These are phyloP conservation scores for Cyclotella baltica DNA, from an alignment of 108 stramenopile genomes.

Conservation along the genomic window DNA sequence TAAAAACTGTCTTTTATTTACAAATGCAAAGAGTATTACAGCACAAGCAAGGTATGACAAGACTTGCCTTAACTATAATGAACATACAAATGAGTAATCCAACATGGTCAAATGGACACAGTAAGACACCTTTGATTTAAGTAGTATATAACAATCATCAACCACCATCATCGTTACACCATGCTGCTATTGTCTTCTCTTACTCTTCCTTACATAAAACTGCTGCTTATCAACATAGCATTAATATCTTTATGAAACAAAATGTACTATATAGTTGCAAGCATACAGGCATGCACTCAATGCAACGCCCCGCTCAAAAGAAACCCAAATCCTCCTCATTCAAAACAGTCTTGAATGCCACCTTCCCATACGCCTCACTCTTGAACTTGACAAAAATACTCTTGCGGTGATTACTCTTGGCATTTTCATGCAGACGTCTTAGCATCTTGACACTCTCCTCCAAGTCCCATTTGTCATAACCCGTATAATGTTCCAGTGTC, in stretches of 20 bases:
- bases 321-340: constrained; percentile 43
- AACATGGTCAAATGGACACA: too few relatives aligned
- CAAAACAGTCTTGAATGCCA: constrained; percentile 58
- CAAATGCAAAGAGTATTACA: too few relatives aligned
- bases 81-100: too few relatives aligned
- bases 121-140: too few relatives aligned
- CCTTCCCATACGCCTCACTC: constrained; percentile 41
- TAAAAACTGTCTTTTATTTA: too few relatives aligned
- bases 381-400: constrained; percentile 64
- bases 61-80: too few relatives aligned
- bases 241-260: background rate
- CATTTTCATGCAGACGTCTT: constrained; percentile 58
- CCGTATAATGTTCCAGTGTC: constrained; percentile 75
- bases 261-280: background rate
- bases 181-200: too few relatives aligned
- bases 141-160: too few relatives aligned
- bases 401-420: constrained; percentile 53
- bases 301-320: constrained; percentile 1
- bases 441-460: constrained; percentile 59
- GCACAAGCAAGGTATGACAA: too few relatives aligned
- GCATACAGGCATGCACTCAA: background rate
- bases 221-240: too few relatives aligned
- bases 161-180: too few relatives aligned
- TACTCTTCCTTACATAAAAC: too few relatives aligned
- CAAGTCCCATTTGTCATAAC: constrained; percentile 61